Percentiles rank a stretch among this genome's conserved stretches.
Conservation (phyloP, 2,329 filamentous ascomycete genomes). For the Domatiomyces catenatus region DNA sequence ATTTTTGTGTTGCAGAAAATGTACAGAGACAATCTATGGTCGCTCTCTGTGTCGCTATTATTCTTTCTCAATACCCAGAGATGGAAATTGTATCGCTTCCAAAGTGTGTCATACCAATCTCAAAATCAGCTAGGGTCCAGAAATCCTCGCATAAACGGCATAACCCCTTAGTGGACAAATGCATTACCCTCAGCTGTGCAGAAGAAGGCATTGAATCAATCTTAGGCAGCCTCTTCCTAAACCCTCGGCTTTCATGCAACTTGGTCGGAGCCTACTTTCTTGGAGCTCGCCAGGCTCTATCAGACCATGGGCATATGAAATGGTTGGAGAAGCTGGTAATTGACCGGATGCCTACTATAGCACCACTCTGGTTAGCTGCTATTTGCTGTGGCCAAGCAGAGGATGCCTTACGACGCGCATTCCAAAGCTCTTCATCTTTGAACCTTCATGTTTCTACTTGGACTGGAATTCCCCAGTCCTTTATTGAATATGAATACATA, state of each 20-base stretch:
- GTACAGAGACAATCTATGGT: slow-evolving; percentile 9
- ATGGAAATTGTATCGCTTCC: slow-evolving; percentile 1
- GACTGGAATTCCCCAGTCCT: slow-evolving; percentile 13
- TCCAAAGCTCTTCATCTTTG: slow-evolving; percentile 6
- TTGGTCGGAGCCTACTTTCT: slow-evolving; percentile 12
- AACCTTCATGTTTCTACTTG: slow-evolving; percentile 10
- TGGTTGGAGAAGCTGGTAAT: slow-evolving; percentile 3
- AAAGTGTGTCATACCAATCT: slow-evolving; percentile 1
- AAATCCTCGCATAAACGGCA: slow-evolving; percentile 2
- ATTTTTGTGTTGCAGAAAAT: slow-evolving; percentile 9
- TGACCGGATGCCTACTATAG: slow-evolving; percentile 3
- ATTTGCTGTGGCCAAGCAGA: slow-evolving; percentile 4
- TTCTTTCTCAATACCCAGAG: neutral
- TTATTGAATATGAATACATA: slow-evolving; percentile 12
- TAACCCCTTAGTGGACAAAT: slow-evolving; percentile 13
- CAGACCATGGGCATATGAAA: slow-evolving; percentile 2
- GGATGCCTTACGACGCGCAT: neutral
- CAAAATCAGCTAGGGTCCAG: neutral
- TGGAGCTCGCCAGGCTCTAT: slow-evolving; percentile 11
- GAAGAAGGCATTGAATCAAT: slow-evolving; percentile 16
- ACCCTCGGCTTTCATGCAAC: slow-evolving; percentile 16
- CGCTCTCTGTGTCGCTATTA: slow-evolving; percentile 6
- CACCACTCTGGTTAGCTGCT: slow-evolving; percentile 6
- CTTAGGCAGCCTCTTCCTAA: slow-evolving; percentile 16
- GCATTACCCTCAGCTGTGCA: slow-evolving; percentile 14